Evolutionary conservation across 148 eudicot species (phyloP), one percentile per base, ranked within the genome.

Genomic region (Persicaria maculosa): DNA sequence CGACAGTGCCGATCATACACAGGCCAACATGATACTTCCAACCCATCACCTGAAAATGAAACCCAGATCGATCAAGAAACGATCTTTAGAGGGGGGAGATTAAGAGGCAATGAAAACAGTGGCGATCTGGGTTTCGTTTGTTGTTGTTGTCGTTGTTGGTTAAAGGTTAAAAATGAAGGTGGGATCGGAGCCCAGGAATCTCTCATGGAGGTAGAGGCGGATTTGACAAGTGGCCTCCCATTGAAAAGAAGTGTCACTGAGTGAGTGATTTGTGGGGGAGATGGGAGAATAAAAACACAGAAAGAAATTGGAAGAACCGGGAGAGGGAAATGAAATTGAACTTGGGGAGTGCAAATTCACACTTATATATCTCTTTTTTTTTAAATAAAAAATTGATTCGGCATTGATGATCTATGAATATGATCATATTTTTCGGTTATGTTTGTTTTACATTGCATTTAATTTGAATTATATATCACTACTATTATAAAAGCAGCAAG

Each of bases 1-100:
- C 72, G 6, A 14, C 47, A 43, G 48, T 69, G 72, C 46, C 72
- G 47, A 69, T 45, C 48, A 69, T 25, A 17, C 46, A 45, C 48
- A 69, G 11, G 9, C 72, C 72, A 69, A 25, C 4, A 45, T 69
- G 11, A 69, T 69, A 69, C 46, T 45, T 69, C 46, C 44, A 74
- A 61, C 57, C 14, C 5, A 54, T 50, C 52, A 48, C 52, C 52
- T 48, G 52, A 48, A 48, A 48, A 31, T 31, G 40, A 31, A 31
- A 31, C 40, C 40, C 40, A 31, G 40, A 31, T 31, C 40, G 40
- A 31, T 31, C 40, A 31, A 31, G 40, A 31, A 31, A 31, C 40
- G 40, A 3, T 31, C 2, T 31, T 31, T 31, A 31, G 40, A 31
- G 40, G 40, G 40, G 40, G 7, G 17, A 54, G 58, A 54, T 54